These are phyloP conservation scores for Raphidocelis subcapitata DNA, from an alignment of 139 green algal genomes.

Conservation along the genomic window DNA sequence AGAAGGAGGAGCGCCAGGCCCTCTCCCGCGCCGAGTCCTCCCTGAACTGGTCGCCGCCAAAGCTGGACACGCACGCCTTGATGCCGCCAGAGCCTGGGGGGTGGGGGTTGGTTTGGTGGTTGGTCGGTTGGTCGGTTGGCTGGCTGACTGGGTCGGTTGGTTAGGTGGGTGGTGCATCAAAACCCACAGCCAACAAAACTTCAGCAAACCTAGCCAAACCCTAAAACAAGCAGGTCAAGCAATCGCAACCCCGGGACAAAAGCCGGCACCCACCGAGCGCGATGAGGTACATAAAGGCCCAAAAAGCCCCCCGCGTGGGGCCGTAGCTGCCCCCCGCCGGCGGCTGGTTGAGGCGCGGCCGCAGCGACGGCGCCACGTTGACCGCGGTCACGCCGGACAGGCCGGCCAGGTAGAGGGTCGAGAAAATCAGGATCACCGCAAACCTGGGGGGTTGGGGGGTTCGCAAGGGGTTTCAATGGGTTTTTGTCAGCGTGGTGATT, in stretches of 20 bases:
- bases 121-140: no score
- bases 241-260: not conserved
- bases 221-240: not conserved
- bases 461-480: no score
- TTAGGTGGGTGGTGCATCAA: no score
- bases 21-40: slow-evolving; percentile 10
- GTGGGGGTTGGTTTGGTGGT: no score
- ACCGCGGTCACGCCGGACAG: slow-evolving; percentile 1
- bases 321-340: not conserved
- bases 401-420: slow-evolving; percentile 53
- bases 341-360: not conserved
- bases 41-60: slow-evolving; percentile 76
- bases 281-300: slow-evolving; percentile 40
- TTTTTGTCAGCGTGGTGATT: no score
- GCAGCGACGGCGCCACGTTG: not conserved
- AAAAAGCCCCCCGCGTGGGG: not conserved
- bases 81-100: slow-evolving; percentile 72
- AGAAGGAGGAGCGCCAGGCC: slow-evolving; percentile 38
- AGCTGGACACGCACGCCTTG: slow-evolving; percentile 91
- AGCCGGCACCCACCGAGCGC: slow-evolving; percentile 51
- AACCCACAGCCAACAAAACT: no score
- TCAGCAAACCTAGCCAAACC: not conserved
- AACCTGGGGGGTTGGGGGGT: no score
- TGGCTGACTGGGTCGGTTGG: no score
- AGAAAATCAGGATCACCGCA: no score